A percentile compares a stretch with the other conserved stretches of the same genome.
phyloP scores from a whole-genome alignment of 2,329 filamentous ascomycete genomes.

The Nectriaceae sp. region DNA sequence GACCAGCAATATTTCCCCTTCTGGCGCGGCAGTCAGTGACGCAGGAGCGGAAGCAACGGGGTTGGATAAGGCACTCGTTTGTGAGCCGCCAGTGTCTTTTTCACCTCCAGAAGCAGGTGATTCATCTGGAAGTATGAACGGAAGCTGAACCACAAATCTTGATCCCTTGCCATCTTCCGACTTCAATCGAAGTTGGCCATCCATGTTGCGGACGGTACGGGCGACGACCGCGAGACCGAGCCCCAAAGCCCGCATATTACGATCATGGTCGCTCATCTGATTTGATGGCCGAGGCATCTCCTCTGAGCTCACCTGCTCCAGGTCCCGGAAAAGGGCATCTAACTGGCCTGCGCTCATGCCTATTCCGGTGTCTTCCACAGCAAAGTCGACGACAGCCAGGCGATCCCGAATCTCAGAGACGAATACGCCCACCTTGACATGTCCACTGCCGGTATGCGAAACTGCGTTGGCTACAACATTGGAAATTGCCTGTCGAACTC shows the following conservation, averaged over 20 bases:
- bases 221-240: constrained; percentile 88
- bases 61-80: constrained; percentile 11
- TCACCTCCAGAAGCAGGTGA: constrained; percentile 19
- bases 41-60: constrained; percentile 21
- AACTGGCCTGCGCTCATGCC: constrained; percentile 68
- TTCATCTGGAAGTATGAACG: constrained; percentile 64
- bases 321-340: constrained; percentile 58
- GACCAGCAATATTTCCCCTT: constrained; percentile 64
- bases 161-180: constrained; percentile 83
- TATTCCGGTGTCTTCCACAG: constrained; percentile 72
- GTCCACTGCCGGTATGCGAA: constrained; percentile 70
- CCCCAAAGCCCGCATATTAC: constrained; percentile 59
- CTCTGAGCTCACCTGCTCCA: constrained; percentile 59
- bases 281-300: constrained; percentile 29
- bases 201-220: constrained; percentile 85
- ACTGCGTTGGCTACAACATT: constrained; percentile 87
- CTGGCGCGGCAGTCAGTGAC: constrained; percentile 31
- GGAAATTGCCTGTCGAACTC: constrained; percentile 78
- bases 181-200: constrained; percentile 81
- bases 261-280: constrained; percentile 31
- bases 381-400: constrained; percentile 70
- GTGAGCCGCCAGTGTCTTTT: background rate
- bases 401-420: constrained; percentile 54
- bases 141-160: constrained; percentile 77
- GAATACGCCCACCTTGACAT: constrained; percentile 71